Percentiles rank a stretch among this genome's conserved stretches.
These are phyloP conservation scores for Graphiopsis chlorocephala DNA, from an alignment of 2,329 filamentous ascomycete genomes.

Conservation along the genomic window DNA sequence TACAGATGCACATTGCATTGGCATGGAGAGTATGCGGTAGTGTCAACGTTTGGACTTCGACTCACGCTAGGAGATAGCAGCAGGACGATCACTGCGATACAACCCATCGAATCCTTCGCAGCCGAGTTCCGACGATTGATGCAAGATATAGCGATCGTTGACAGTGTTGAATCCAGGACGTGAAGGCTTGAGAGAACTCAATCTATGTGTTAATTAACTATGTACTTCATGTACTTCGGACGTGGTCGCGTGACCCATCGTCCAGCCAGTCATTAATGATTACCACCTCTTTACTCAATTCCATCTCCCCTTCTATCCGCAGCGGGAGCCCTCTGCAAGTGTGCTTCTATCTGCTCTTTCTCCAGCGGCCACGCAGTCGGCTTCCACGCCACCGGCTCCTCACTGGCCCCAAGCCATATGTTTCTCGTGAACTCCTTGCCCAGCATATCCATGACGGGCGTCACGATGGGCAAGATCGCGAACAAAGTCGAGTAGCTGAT, in stretches of 20 bases:
- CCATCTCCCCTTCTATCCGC: not conserved
- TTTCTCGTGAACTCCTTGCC: slow-evolving; percentile 39
- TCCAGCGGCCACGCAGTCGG: slow-evolving; percentile 26
- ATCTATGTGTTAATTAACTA: not conserved
- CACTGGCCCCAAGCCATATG: slow-evolving; percentile 37
- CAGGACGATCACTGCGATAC: not conserved
- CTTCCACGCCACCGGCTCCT: slow-evolving; percentile 35
- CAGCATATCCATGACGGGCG: slow-evolving; percentile 39
- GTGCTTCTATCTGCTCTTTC: slow-evolving; percentile 16
- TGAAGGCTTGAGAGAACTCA: not conserved
- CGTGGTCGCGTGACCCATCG: not conserved
- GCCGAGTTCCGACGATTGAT: not conserved
- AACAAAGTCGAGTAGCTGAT: slow-evolving; percentile 37
- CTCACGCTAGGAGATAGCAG: not conserved
- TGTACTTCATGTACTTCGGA: not conserved
- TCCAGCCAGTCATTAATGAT: not conserved
- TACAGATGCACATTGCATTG: not conserved
- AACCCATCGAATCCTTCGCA: not conserved
- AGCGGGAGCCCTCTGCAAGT: not conserved
- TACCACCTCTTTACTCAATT: not conserved
- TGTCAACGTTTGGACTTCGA: not conserved
- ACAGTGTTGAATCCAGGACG: not conserved
- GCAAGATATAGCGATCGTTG: no score
- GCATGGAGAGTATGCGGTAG: not conserved
- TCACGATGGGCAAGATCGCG: slow-evolving; percentile 35